Conservation (phyloP, 306 rosid genomes). For the Quercus dentata region DNA sequence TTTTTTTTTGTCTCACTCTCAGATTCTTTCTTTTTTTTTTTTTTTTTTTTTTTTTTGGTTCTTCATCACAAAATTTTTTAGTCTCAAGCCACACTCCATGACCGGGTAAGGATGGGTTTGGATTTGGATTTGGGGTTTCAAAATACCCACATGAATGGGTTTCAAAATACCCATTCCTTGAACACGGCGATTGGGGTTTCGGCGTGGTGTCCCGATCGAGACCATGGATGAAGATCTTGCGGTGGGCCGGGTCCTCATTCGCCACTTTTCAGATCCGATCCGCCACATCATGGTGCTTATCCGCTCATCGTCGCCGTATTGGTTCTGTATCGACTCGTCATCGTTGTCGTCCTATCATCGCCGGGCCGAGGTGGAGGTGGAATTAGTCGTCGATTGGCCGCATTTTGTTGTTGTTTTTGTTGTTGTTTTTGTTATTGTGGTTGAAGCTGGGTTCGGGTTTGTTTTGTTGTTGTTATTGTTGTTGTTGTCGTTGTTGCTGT, state of each 20-base stretch:
- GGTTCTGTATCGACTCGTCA: slow-evolving; percentile 62
- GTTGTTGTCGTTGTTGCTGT: neutral
- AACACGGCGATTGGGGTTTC: slow-evolving; percentile 58
- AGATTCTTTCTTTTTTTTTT: no score
- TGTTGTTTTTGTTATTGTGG: no score
- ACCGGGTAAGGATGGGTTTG: no score
- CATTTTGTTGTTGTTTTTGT: neutral
- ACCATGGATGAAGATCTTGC: slow-evolving; percentile 87
- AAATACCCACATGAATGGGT: no score
- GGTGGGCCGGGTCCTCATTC: slow-evolving; percentile 34
- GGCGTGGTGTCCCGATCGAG: slow-evolving; percentile 85
- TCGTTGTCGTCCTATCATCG: slow-evolving; percentile 6
- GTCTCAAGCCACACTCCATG: no score
- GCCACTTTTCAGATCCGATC: no score
- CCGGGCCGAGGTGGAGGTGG: neutral
- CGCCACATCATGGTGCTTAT: slow-evolving; percentile 60
- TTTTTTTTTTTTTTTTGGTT: no score
- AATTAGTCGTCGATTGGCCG: neutral
- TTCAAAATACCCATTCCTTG: neutral
- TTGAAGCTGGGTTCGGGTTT: no score
- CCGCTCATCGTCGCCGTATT: slow-evolving; percentile 25
- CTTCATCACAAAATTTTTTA: no score
- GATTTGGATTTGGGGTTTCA: no score
- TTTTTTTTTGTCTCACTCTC: no score
- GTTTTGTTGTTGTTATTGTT: no score